Conservation (phyloP, 2,329 filamentous ascomycete genomes). For the Ophiostoma montium region DNA sequence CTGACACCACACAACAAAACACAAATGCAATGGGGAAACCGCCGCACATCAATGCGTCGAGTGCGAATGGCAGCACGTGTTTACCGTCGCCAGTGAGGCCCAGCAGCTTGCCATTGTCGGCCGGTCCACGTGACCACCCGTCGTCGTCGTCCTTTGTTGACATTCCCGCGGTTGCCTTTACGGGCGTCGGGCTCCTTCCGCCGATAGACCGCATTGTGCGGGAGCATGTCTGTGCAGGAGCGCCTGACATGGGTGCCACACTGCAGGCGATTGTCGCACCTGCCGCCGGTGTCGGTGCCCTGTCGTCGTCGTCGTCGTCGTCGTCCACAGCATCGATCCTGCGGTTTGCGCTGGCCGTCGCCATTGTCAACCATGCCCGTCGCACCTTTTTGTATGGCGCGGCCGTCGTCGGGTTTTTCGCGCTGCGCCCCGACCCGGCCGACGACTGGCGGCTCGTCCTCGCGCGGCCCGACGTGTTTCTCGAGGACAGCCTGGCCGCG, state of each 20-base stretch:
- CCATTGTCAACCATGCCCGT: conserved; percentile 25
- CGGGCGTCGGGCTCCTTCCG: background rate
- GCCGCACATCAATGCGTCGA: too few species aligned
- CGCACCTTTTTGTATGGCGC: conserved; percentile 16
- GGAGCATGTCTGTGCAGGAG: too few species aligned
- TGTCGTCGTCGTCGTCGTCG: conserved; percentile 18
- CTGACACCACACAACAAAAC: too few species aligned
- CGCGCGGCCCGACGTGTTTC: conserved; percentile 23
- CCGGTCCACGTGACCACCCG: too few species aligned
- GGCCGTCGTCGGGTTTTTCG: conserved; percentile 14
- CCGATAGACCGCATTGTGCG: background rate
- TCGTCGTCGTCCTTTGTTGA: conserved; percentile 5
- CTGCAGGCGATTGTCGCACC: conserved; percentile 8
- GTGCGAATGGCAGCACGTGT: too few species aligned
- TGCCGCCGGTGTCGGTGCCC: too few species aligned
- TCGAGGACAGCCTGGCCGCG: conserved; percentile 7
- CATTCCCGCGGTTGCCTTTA: conserved; percentile 1
- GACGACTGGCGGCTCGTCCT: conserved; percentile 13
- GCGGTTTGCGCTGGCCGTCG: conserved; percentile 17
- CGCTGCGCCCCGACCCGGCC: background rate
- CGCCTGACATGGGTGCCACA: background rate
- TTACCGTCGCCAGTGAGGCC: too few species aligned
- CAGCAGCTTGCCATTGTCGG: too few species aligned
- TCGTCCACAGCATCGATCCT: conserved; percentile 15
- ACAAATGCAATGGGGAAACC: too few species aligned